Evolutionary conservation across 352 stramenopile genomes (phyloP).

Genomic region (Pythium rhizo-oryzae): DNA sequence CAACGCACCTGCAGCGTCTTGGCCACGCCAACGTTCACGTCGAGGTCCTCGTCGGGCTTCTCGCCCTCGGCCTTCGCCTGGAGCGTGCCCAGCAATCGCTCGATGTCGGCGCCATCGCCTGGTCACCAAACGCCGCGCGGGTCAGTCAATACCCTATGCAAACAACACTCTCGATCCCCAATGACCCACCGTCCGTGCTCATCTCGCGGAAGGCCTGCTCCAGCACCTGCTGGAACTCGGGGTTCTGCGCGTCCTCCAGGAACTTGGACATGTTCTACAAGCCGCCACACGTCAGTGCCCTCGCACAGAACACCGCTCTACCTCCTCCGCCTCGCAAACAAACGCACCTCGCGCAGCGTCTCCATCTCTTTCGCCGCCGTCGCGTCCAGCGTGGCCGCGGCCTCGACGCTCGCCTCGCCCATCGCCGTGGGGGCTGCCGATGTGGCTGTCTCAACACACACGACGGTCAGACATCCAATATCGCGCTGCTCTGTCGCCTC

Average conservation of each 20-base stretch:
- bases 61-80: conserved; percentile 37
- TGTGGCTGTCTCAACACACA: neutral
- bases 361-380: conserved; percentile 63
- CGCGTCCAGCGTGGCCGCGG: conserved; percentile 45
- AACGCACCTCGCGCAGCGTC: conserved; percentile 57
- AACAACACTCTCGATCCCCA: too few relatives aligned
- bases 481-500: neutral
- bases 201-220: conserved; percentile 88
- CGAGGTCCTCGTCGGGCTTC: conserved; percentile 55
- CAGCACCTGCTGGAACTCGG: conserved; percentile 85
- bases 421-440: conserved; percentile 35
- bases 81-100: conserved; percentile 69
- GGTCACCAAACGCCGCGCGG: neutral
- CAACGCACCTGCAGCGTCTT: conserved; percentile 77
- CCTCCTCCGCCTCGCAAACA: neutral
- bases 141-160: too few relatives aligned
- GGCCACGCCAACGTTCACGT: conserved; percentile 79
- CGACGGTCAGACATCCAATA: neutral
- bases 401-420: conserved; percentile 46
- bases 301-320: neutral
- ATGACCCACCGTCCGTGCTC: conserved; percentile 68
- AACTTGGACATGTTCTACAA: conserved; percentile 86
- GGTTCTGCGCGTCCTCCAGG: conserved; percentile 84
- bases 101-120: conserved; percentile 69
- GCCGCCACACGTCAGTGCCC: neutral